Conservation (phyloP, 139 green algal species). For the Tetradesmus obliquus region DNA sequence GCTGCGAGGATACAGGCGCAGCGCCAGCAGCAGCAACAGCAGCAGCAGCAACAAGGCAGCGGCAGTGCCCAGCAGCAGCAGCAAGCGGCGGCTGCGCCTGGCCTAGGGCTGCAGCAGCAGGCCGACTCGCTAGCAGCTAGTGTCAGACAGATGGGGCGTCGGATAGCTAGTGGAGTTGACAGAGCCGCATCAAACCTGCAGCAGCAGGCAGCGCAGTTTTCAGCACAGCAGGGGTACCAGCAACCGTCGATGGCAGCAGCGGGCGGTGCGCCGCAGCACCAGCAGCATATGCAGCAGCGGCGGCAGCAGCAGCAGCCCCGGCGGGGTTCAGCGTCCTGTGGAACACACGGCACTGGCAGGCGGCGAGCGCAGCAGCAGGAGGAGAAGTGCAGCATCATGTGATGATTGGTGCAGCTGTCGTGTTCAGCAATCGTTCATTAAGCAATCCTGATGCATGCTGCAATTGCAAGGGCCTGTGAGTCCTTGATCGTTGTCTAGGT, state of each 20-base stretch:
- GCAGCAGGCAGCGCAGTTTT: neutral
- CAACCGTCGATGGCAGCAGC: slow-evolving; percentile 5
- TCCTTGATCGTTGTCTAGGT: too few species aligned
- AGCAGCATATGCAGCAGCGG: slow-evolving; percentile 42
- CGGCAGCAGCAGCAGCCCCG: slow-evolving; percentile 7
- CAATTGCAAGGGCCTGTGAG: too few species aligned
- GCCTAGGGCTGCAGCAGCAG: neutral
- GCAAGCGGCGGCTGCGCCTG: neutral
- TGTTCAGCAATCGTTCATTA: too few species aligned
- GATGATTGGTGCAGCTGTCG: neutral
- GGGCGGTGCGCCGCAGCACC: slow-evolving; percentile 22
- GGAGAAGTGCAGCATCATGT: slow-evolving; percentile 51
- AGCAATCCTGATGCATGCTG: too few species aligned
- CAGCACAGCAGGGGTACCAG: slow-evolving; percentile 19
- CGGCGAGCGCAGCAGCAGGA: slow-evolving; percentile 19
- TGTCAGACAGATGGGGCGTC: slow-evolving; percentile 5
- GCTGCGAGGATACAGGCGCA: slow-evolving; percentile 23
- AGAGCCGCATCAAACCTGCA: neutral
- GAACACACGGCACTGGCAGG: neutral
- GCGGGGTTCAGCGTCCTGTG: neutral
- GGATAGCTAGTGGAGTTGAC: slow-evolving; percentile 15
- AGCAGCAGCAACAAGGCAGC: slow-evolving; percentile 3
- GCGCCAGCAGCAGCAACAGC: slow-evolving; percentile 31
- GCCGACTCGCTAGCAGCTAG: neutral
- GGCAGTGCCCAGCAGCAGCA: neutral